These are phyloP conservation scores for Eutrema salsugineum DNA, from an alignment of 441 rosid species.

Conservation along the genomic window DNA sequence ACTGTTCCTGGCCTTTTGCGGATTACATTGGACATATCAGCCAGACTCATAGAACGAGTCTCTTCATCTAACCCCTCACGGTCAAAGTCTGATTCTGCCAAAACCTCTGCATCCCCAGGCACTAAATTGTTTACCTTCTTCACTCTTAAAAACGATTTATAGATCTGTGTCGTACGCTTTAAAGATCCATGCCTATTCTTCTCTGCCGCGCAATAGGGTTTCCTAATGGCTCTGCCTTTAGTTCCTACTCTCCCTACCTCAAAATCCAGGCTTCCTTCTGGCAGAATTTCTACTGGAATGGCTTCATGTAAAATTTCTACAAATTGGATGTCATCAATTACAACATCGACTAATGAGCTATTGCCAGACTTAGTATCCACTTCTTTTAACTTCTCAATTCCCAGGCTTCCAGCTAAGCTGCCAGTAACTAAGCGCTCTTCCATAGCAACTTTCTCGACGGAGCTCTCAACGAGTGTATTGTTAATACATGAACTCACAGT, in stretches of 20 bases:
- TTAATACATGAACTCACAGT: conserved; percentile 3
- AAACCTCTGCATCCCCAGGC: conserved; percentile 51
- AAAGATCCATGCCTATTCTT: conserved; percentile 6
- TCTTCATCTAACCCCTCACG: conserved; percentile 39
- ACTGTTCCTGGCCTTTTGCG: conserved; percentile 77
- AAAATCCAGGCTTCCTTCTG: conserved; percentile 33
- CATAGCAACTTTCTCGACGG: neutral
- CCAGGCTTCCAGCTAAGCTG: conserved; percentile 19
- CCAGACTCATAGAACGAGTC: conserved; percentile 38
- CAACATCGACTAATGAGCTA: conserved; percentile 30
- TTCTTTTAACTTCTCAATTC: conserved; percentile 2
- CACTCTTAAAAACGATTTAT: conserved; percentile 31
- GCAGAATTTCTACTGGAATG: conserved; percentile 28
- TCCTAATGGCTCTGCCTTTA: neutral
- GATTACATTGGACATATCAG: conserved; percentile 28
- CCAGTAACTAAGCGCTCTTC: conserved; percentile 14
- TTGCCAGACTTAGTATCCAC: conserved; percentile 3
- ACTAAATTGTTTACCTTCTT: conserved; percentile 42
- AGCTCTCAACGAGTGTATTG: neutral
- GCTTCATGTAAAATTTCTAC: conserved; percentile 24
- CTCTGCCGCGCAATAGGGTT: conserved; percentile 4
- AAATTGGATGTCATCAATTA: conserved; percentile 26
- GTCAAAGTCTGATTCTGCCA: conserved; percentile 46
- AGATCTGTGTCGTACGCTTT: conserved; percentile 25
- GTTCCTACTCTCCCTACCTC: conserved; percentile 6